Base-by-base conservation (phyloP, 495 filamentous ascomycete genomes). In the Podospora anserina region DNA sequence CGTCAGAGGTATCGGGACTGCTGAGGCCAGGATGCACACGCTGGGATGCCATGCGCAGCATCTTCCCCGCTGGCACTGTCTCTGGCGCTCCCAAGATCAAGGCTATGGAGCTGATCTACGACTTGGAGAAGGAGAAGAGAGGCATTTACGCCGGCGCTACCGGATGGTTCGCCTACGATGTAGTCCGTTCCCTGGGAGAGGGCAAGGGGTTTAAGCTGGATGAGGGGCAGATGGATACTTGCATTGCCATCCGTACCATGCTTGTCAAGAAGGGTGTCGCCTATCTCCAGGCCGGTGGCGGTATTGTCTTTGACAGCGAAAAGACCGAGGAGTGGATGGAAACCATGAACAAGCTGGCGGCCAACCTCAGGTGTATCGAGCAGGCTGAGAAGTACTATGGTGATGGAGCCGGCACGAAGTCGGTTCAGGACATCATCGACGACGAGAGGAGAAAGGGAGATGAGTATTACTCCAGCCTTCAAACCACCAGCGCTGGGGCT, bases 241-340 rank as follows among this genome's bases (percentile, higher is more conserved):
- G 94, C 77, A 99, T 99, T 79, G 95, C 95, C n/a, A 82, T 99
- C 67, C 86, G 95, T 54, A 99, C 95, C 9, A 99, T 99, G 95
- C 72, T 97, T 75, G 84, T 95, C 59, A 98, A 98, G 82, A 90
- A 96, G 66, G 91, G 90, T 0, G 83, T 94, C 54, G 94, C 93
- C 23, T 98, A 96, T 79, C 83, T 99, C 54, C 96, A 98, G 76
- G 95, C 95, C 44, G 92, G 92, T n/a, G 95, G 95, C 55, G 95
- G 95, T 18, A 98, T 99, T 74, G 95, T 99, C 23, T 97, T 95
- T 78, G 95, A 99, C 78, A 94, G 90, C 16, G 95, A 96, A 76
- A 88, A 88, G 55, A 92, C 94, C 73, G 95, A 99, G 67, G 95
- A 98, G 81, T 98, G 90, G 82, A 83, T 94, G 75, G 95, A 99